phyloP scores from a whole-genome alignment of 139 green algal genomes.

The Chlamydomonas sp. region DNA sequence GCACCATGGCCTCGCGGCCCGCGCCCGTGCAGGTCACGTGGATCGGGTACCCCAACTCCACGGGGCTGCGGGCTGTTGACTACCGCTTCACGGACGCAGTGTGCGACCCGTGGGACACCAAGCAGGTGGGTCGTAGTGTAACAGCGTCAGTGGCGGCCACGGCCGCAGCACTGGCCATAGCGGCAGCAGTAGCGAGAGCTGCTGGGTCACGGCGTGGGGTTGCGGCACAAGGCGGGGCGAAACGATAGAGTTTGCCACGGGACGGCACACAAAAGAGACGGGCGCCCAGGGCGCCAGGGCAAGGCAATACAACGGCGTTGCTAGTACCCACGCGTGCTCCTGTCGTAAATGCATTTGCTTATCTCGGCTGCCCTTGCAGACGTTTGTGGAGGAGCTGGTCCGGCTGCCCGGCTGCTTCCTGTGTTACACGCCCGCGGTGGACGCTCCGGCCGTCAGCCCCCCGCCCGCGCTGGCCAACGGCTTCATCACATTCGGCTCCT shows the following conservation, averaged over 20 bases:
- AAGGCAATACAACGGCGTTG: too few relatives aligned
- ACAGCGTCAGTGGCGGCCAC: neutral
- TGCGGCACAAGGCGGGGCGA: too few relatives aligned
- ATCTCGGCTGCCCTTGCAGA: conserved; percentile 10
- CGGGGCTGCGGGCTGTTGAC: conserved; percentile 85
- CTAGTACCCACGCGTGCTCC: conserved; percentile 1
- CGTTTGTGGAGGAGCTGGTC: conserved; percentile 85
- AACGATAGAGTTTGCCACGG: too few relatives aligned
- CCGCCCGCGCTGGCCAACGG: conserved; percentile 76
- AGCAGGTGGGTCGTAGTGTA: conserved; percentile 54
- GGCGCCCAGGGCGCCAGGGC: too few relatives aligned
- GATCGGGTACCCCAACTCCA: conserved; percentile 99
- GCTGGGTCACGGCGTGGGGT: too few relatives aligned
- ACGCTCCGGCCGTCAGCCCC: conserved; percentile 82
- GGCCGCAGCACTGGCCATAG: too few relatives aligned
- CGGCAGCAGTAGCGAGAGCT: too few relatives aligned
- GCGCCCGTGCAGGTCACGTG: conserved; percentile 95
- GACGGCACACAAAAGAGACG: too few relatives aligned
- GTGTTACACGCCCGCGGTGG: conserved; percentile 92
- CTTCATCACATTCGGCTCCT: conserved; percentile 97
- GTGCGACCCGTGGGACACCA: conserved; percentile 81
- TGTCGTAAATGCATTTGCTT: neutral
- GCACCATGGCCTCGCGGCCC: conserved; percentile 80
- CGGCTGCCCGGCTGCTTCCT: conserved; percentile 94
- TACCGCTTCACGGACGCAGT: conserved; percentile 92